Base-by-base conservation (phyloP, 2,329 filamentous ascomycete species). In the Colletotrichum neosansevieriae region DNA sequence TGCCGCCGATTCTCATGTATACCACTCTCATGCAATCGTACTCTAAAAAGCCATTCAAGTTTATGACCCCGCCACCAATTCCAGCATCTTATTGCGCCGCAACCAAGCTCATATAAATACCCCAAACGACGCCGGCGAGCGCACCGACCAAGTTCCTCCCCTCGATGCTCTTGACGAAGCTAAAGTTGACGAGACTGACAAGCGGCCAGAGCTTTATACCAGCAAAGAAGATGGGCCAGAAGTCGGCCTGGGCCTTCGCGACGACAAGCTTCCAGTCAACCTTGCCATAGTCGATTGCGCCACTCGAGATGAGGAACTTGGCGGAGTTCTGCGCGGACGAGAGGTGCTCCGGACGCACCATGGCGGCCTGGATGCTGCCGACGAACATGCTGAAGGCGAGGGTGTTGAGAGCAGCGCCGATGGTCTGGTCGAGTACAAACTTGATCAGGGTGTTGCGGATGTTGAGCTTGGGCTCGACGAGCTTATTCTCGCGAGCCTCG, bases 71-170 rank as follows among this genome's bases (percentile, higher is more conserved):
- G 29, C 29, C 29, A 29, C 7, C 29, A 6, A 29, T 29, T 7
- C 29, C 29, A 7, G 29, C 29, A 7, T 9, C 75, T 70, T 51
- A 71, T 57, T 69, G 58, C 19, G 79, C 79, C 47, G 84, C 85
- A 71, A 88, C 79, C 74, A 94, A 79, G 75, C 91, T 93, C 79
- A 94, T 82, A 77, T 92, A 94, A 47, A 94, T 83, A 0, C 90
- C 90, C 92, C 92, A 95, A 13, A 83, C 85, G 24, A 95, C 84
- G 5, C 92, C 92, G 17, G 91, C 91, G 58, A 91, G 77, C 72
- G 89, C 88, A n/a, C 89, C 91, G 70, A 94, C 86, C 38, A 94
- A 79, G 58, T 92, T 90, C 42, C 92, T 84, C 59, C 86, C 85
- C 74, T 94, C 86, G 3, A 94, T 87, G n/a, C 90, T 92, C 71